Evolutionary conservation across 23 red algal species (phyloP).

Genomic region (Gracilaria gracilis): DNA sequence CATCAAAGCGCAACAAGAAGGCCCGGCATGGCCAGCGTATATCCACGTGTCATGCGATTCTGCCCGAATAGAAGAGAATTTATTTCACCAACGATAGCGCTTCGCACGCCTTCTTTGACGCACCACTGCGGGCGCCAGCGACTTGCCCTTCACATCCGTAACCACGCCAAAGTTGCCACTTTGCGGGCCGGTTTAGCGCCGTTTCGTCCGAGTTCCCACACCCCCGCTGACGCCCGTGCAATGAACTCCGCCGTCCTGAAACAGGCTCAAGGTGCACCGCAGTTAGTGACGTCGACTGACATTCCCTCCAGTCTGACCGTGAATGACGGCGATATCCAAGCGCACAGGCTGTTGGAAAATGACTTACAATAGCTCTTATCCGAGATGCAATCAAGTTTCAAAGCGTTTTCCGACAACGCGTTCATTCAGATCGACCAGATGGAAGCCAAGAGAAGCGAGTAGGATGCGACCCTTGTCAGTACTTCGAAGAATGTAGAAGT

Average conservation of each 20-base stretch:
- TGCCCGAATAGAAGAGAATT: neutral
- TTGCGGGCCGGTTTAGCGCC: constrained; percentile 1
- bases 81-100: neutral
- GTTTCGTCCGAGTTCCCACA: neutral
- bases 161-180: neutral
- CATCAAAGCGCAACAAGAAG: neutral
- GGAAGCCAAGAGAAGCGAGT: constrained; percentile 34
- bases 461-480: constrained; percentile 8
- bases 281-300: neutral
- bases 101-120: neutral
- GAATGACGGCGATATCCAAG: constrained; percentile 7
- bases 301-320: constrained; percentile 20
- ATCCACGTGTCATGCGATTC: neutral
- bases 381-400: constrained; percentile 63
- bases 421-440: constrained; percentile 49
- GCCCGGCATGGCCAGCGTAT: neutral
- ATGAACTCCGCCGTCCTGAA: neutral
- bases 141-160: neutral
- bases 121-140: neutral
- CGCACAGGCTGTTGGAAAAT: constrained; percentile 29
- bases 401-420: constrained; percentile 53
- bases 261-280: neutral
- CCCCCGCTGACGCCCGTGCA: neutral
- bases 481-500: constrained; percentile 2
- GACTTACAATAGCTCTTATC: constrained; percentile 46